These are phyloP conservation scores for Heteromeles arbutifolia DNA, from an alignment of 306 rosid genomes.

Conservation along the genomic window DNA sequence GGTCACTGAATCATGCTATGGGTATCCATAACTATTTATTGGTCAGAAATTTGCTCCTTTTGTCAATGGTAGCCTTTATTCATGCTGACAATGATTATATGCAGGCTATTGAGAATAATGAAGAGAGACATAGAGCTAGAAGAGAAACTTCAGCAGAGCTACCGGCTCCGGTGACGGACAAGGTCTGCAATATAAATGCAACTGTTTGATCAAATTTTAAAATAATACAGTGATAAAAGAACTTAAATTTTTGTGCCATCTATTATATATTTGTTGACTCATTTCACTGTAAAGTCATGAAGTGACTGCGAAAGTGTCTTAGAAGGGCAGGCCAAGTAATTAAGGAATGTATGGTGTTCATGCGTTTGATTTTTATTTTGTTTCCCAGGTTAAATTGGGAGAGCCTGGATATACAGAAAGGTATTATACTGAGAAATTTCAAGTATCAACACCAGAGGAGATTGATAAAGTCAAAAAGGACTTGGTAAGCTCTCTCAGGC, in stretches of 20 bases:
- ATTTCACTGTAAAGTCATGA: background rate
- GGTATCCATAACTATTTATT: background rate
- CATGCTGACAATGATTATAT: slow-evolving; percentile 20
- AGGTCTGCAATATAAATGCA: slow-evolving; percentile 38
- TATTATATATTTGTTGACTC: background rate
- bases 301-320: background rate
- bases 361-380: background rate
- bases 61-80: background rate
- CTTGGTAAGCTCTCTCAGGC: slow-evolving; percentile 27
- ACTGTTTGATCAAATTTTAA: slow-evolving; percentile 1
- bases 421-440: slow-evolving; percentile 88
- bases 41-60: background rate
- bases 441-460: slow-evolving; percentile 46
- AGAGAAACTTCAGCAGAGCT: slow-evolving; percentile 57
- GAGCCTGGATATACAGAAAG: slow-evolving; percentile 95
- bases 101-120: slow-evolving; percentile 74
- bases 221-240: background rate
- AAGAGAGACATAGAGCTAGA: slow-evolving; percentile 63
- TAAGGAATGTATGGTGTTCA: background rate
- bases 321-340: background rate
- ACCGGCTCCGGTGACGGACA: slow-evolving; percentile 49
- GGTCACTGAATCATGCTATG: background rate
- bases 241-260: background rate
- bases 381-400: slow-evolving; percentile 77
- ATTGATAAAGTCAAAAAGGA: slow-evolving; percentile 58